Base-by-base conservation (phyloP, 1,284 basidiomycete species). In the Ustilago cynodontis region DNA sequence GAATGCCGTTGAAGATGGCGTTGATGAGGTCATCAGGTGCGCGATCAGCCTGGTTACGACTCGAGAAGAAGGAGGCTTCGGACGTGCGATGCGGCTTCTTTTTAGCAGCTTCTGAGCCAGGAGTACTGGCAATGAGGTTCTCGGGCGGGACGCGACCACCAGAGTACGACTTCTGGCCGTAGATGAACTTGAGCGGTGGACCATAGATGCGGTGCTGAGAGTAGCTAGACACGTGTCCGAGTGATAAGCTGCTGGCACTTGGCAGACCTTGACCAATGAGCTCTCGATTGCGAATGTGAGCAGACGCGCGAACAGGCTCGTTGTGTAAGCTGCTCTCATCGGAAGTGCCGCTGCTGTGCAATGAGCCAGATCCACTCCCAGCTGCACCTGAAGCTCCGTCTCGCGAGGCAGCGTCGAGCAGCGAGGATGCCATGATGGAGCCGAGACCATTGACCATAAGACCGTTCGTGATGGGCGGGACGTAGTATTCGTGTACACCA, bases 401-500 rank as follows among this genome's bases (percentile, higher is more conserved):
- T 14, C 63, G 41, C 18, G 31, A 33, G 26, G 29, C 58, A n/a
- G 52, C 7, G 3, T 71, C 58, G 31, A 69, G 62, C 47, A 70
- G 16, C 0, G 51, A 22, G 14, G 70, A 60, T 14, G 63, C 68
- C 22, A 70, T 60, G 52, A 71, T 58, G 22, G 60, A 61, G 0
- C 71, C 66, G 9, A 71, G 47, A 16, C 69, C 69, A 18, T 68
- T 67, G 43, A 76, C 80, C 66, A 78, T 53, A 45, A 85, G 79
- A 22, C 83, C 82, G 14, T 71, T 66, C 20, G 63, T 67, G 39
- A 84, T 74, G 16, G 74, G 62, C 13, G 86, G 92, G 8, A 85
- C 90, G 29, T 87, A 88, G 82, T 91, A 94, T 26, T 88, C 79
- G 7, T 88, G 87, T 71, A 90, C 88, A 1, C 91, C 91, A 22